A percentile compares a stretch with the other conserved stretches of the same genome.
Evolutionary conservation across 2,329 filamentous ascomycete genomes (phyloP).

Genomic region (Nigrospora sphaerica): DNA sequence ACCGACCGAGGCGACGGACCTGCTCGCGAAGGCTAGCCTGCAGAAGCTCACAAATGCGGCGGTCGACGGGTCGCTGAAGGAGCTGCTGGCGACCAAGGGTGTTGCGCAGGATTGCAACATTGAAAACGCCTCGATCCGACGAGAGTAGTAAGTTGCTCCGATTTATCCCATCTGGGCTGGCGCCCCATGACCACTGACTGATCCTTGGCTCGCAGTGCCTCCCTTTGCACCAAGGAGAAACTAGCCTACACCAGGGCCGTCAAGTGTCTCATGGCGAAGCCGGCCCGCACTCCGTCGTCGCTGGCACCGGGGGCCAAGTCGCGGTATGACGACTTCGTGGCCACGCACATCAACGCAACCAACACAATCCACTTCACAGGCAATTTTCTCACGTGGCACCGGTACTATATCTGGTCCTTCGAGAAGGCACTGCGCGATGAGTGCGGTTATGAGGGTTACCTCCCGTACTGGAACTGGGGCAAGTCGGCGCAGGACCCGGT

Average conservation of each 20-base stretch:
- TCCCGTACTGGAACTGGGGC: slow-evolving; percentile 32
- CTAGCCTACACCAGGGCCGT: slow-evolving; percentile 1
- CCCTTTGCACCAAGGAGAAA: background rate
- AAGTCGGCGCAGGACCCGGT: slow-evolving; percentile 21
- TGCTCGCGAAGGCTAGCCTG: slow-evolving; percentile 2
- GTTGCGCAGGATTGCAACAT: slow-evolving; percentile 4
- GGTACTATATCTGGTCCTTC: slow-evolving; percentile 7
- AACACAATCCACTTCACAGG: slow-evolving; percentile 23
- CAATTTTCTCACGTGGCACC: slow-evolving; percentile 9
- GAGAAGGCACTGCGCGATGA: slow-evolving; percentile 15
- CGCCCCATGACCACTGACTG: too few relatives aligned
- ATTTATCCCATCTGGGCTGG: background rate
- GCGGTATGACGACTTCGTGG: slow-evolving; percentile 30
- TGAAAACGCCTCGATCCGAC: slow-evolving; percentile 1
- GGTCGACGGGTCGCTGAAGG: slow-evolving; percentile 1
- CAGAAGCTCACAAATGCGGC: slow-evolving; percentile 1
- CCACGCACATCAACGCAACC: slow-evolving; percentile 27
- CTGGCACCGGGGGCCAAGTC: slow-evolving; percentile 5
- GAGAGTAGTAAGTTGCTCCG: slow-evolving; percentile 5
- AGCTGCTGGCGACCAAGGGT: background rate
- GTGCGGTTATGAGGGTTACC: slow-evolving; percentile 30
- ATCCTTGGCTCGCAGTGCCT: background rate
- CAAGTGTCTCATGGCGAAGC: slow-evolving; percentile 7
- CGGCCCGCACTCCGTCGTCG: background rate
- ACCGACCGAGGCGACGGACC: slow-evolving; percentile 6